Evolutionary conservation across 768 basidiomycete genomes (phyloP).

Genomic region (Kwoniella sp.): DNA sequence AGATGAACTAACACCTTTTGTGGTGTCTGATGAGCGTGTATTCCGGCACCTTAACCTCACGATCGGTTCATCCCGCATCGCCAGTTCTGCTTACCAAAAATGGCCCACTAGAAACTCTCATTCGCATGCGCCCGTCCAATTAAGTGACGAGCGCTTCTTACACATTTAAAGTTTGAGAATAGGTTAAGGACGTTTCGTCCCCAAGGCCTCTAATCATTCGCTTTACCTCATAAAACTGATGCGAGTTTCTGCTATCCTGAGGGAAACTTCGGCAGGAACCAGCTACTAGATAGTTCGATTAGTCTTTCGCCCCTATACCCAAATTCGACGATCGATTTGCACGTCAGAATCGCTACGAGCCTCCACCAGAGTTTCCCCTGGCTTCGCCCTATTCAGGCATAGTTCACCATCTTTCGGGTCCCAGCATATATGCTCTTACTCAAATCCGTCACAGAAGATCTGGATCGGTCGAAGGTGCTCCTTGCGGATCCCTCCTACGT

Average conservation of each 20-base stretch:
- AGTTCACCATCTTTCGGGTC: constrained; percentile 90
- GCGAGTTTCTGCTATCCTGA: constrained; percentile 56
- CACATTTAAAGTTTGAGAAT: constrained; percentile 73
- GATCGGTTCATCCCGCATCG: constrained; percentile 69
- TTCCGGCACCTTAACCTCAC: constrained; percentile 67
- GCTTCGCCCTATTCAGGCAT: constrained; percentile 87
- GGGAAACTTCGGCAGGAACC: constrained; percentile 86
- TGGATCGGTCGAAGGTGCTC: constrained; percentile 74
- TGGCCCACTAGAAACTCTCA: constrained; percentile 74
- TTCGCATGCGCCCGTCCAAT: constrained; percentile 58
- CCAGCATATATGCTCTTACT: constrained; percentile 81
- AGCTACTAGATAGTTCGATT: constrained; percentile 92
- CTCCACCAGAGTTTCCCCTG: constrained; percentile 96
- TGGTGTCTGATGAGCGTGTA: constrained; percentile 82
- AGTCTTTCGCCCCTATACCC: constrained; percentile 96
- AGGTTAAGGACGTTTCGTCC: constrained; percentile 79
- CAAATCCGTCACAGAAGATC: constrained; percentile 73
- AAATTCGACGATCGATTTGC: constrained; percentile 94
- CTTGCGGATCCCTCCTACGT: constrained; percentile 65
- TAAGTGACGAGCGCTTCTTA: constrained; percentile 63
- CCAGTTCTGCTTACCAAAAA: constrained; percentile 51
- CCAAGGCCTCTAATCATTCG: constrained; percentile 90
- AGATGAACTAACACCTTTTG: constrained; percentile 83
- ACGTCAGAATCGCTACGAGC: constrained; percentile 94
- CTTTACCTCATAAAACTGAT: constrained; percentile 63